phyloP scores from a whole-genome alignment of 169 alveolate species.

The Plasmodium blacklocki region DNA sequence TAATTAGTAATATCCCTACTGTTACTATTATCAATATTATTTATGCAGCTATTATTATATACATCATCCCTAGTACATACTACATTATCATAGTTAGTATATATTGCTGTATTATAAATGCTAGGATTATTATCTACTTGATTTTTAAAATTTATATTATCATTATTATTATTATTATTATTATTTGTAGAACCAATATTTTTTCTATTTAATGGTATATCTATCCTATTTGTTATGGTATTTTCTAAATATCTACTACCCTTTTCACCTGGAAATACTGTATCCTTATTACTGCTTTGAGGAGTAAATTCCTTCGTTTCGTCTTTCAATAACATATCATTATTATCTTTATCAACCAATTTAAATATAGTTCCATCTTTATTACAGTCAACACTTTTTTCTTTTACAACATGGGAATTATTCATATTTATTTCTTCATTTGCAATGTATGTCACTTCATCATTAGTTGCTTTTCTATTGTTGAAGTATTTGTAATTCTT shows the following conservation, averaged over 20 bases:
- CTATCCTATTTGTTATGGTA: slow-evolving; percentile 15
- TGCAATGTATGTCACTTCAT: slow-evolving; percentile 11
- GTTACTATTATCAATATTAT: not conserved
- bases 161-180: not conserved
- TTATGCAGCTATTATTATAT: not conserved
- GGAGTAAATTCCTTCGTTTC: not conserved
- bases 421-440: not conserved
- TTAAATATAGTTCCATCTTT: not conserved
- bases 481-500: slow-evolving; percentile 27
- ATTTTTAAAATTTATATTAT: not conserved
- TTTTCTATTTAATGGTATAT: not conserved
- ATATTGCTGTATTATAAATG: not conserved
- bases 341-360: slow-evolving; percentile 2
- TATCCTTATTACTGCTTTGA: not conserved
- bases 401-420: not conserved
- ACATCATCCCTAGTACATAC: too few relatives aligned
- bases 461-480: slow-evolving; percentile 6
- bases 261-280: not conserved
- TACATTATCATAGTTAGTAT: not conserved
- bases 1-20: not conserved
- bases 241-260: slow-evolving; percentile 1
- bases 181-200: not conserved
- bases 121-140: not conserved
- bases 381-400: not conserved
- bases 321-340: slow-evolving; percentile 4